These are phyloP conservation scores for Pelagomonas calceolata DNA, from an alignment of 108 stramenopile species.

Conservation along the genomic window DNA sequence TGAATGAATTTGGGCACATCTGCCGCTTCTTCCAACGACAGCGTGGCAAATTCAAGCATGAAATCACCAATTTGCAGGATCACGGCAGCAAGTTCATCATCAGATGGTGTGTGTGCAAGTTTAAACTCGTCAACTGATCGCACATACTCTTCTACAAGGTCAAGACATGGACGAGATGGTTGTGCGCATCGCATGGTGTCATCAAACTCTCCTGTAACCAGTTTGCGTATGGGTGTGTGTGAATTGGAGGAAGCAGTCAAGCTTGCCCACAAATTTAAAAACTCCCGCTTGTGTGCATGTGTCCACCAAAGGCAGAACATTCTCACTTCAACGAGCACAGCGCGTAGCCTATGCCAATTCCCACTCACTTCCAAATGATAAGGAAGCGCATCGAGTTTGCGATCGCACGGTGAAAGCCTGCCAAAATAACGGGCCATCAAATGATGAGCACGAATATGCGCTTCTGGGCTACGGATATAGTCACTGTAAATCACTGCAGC, in stretches of 20 bases:
- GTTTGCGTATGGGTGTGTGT: conserved; percentile 10
- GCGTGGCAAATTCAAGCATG: conserved; percentile 39
- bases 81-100: conserved; percentile 18
- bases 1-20: conserved; percentile 42
- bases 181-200: conserved; percentile 14
- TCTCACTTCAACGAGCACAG: conserved; percentile 34
- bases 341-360: conserved; percentile 37
- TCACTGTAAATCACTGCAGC: conserved; percentile 37
- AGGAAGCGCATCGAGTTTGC: conserved; percentile 36
- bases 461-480: conserved; percentile 27
- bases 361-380: conserved; percentile 40
- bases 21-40: conserved; percentile 36
- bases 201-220: conserved; percentile 23
- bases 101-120: conserved; percentile 10
- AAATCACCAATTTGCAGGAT: conserved; percentile 38
- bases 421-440: conserved; percentile 35
- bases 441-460: conserved; percentile 27
- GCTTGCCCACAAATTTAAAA: conserved; percentile 37
- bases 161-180: conserved; percentile 33
- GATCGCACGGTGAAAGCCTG: conserved; percentile 26
- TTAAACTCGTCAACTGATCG: conserved; percentile 34
- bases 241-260: conserved; percentile 22
- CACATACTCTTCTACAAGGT: conserved; percentile 42
- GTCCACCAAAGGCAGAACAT: conserved; percentile 43
- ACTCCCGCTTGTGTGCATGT: conserved; percentile 30